Evolutionary conservation across 2,329 filamentous ascomycete species (phyloP).

Genomic region (Elsinoe australis): DNA sequence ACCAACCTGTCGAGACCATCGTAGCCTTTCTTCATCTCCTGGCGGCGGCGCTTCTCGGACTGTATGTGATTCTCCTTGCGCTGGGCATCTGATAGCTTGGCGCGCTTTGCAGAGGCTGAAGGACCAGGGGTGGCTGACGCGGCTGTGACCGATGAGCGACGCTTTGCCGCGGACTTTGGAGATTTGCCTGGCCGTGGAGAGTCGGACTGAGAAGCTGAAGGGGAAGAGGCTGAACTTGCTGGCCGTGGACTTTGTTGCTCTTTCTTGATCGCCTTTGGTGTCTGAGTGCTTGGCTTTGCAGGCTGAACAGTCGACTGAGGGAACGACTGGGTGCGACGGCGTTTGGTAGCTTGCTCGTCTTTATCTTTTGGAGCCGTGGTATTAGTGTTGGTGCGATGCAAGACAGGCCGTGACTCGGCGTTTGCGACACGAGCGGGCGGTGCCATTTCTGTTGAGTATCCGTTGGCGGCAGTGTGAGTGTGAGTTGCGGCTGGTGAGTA

Average conservation of each 20-base stretch:
- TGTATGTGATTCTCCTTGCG: constrained; percentile 81
- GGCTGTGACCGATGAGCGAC: neutral
- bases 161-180: constrained; percentile 4
- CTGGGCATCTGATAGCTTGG: constrained; percentile 66
- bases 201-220: constrained; percentile 4
- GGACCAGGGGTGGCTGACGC: neutral
- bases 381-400: constrained; percentile 2
- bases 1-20: constrained; percentile 71
- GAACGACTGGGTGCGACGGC: constrained; percentile 8
- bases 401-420: neutral
- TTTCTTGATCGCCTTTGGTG: constrained; percentile 2
- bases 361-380: neutral
- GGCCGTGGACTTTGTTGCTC: constrained; percentile 1
- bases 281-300: neutral
- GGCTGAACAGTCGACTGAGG: constrained; percentile 1
- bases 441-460: neutral
- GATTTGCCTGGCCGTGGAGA: constrained; percentile 2
- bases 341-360: constrained; percentile 11
- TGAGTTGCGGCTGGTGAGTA: neutral
- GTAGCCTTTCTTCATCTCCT: constrained; percentile 73
- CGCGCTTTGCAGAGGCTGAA: constrained; percentile 17
- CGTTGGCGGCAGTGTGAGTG: neutral
- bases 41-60: constrained; percentile 79
- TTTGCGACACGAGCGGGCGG: neutral
- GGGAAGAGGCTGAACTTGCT: constrained; percentile 5